A percentile compares a stretch with the other conserved stretches of the same genome.
These are phyloP conservation scores for Gossypium mustelinum DNA, from an alignment of 345 rosid species.

Conservation along the genomic window DNA sequence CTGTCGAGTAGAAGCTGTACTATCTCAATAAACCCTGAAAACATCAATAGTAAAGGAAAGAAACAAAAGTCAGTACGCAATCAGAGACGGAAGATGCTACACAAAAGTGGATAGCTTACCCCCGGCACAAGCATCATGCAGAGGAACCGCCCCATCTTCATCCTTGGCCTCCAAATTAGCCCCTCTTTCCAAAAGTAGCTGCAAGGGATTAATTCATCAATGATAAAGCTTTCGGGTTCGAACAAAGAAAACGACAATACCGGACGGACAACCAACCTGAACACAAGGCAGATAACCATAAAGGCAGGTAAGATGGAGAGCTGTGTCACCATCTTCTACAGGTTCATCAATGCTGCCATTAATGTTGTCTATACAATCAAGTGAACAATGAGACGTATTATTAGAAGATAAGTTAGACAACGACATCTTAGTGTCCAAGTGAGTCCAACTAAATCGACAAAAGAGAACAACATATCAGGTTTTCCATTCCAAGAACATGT, in stretches of 20 bases:
- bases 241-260: background rate
- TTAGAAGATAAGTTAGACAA: background rate
- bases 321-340: slow-evolving; percentile 83
- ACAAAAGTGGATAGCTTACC: slow-evolving; percentile 34
- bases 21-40: slow-evolving; percentile 66
- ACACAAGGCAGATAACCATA: slow-evolving; percentile 82
- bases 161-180: slow-evolving; percentile 79
- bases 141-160: slow-evolving; percentile 90
- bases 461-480: background rate
- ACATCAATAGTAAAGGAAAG: background rate
- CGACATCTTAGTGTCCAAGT: background rate
- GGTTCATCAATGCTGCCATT: slow-evolving; percentile 75
- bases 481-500: background rate
- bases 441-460: background rate
- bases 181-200: slow-evolving; percentile 88
- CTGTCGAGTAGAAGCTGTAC: slow-evolving; percentile 53
- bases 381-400: background rate
- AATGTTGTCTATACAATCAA: slow-evolving; percentile 50
- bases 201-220: slow-evolving; percentile 5
- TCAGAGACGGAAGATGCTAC: background rate
- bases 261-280: slow-evolving; percentile 43
- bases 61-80: background rate
- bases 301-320: slow-evolving; percentile 87
- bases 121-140: slow-evolving; percentile 94
- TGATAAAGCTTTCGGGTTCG: background rate